phyloP scores from a whole-genome alignment of 352 stramenopile species.

The Phytophthora quininea region DNA sequence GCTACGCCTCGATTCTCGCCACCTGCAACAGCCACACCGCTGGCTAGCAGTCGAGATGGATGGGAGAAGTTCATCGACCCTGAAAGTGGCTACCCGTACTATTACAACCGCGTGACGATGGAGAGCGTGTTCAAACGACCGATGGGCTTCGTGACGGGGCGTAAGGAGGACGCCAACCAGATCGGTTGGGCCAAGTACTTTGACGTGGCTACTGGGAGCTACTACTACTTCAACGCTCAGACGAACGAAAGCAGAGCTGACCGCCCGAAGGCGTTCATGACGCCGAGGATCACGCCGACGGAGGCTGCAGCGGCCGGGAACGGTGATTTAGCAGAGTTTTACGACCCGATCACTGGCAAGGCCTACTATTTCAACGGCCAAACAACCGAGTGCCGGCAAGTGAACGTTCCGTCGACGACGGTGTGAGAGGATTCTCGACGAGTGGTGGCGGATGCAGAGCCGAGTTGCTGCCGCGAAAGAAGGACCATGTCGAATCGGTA shows the following conservation, averaged over 20 bases:
- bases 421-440: background rate
- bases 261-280: constrained; percentile 48
- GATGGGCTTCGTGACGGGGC: constrained; percentile 33
- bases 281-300: constrained; percentile 38
- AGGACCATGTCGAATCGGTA: constrained; percentile 11
- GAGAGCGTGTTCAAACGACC: constrained; percentile 70
- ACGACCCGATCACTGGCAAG: constrained; percentile 47
- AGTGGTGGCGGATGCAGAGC: background rate
- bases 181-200: constrained; percentile 62
- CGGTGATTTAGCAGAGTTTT: constrained; percentile 36
- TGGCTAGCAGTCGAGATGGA: constrained; percentile 19
- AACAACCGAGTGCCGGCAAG: constrained; percentile 57
- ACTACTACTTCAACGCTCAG: constrained; percentile 74
- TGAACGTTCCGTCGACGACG: constrained; percentile 6
- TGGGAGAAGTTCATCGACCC: constrained; percentile 64
- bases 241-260: constrained; percentile 51
- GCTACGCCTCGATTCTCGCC: constrained; percentile 31
- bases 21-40: background rate
- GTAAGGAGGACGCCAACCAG: constrained; percentile 2
- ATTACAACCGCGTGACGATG: constrained; percentile 77
- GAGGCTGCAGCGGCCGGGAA: constrained; percentile 11
- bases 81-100: constrained; percentile 63
- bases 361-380: constrained; percentile 54
- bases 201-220: constrained; percentile 50
- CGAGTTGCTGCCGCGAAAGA: background rate